Percentiles rank a stretch among this genome's conserved stretches.
These are phyloP conservation scores for Saccharomyces mikatae DNA, from an alignment of 805 yeast species.

Conservation along the genomic window DNA sequence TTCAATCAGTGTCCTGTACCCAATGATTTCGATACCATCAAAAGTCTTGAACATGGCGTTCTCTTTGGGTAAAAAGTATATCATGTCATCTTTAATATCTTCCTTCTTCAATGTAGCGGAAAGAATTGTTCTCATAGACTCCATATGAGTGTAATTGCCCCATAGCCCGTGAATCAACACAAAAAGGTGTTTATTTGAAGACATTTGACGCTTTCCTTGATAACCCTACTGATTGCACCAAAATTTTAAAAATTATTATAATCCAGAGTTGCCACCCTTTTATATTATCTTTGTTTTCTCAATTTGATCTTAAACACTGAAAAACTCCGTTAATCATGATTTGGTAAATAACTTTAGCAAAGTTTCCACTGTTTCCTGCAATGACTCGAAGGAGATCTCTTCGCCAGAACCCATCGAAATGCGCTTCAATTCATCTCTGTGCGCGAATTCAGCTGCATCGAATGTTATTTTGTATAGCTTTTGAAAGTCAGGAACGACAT, in stretches of 20 bases:
- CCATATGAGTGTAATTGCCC: conserved; percentile 58
- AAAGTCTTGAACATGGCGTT: conserved; percentile 70
- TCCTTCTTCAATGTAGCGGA: conserved; percentile 22
- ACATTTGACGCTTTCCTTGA: neutral
- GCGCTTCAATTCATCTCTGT: conserved; percentile 21
- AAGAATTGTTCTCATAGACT: conserved; percentile 39
- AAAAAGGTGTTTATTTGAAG: conserved; percentile 44
- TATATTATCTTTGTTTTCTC: neutral
- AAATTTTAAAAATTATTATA: neutral
- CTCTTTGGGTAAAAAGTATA: conserved; percentile 43
- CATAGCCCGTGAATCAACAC: conserved; percentile 74
- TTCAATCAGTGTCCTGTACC: conserved; percentile 63
- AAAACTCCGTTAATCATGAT: conserved; percentile 8
- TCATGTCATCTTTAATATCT: conserved; percentile 36
- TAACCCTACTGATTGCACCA: neutral
- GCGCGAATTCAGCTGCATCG: conserved; percentile 34
- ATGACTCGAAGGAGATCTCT: conserved; percentile 23
- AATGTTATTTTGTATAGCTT: conserved; percentile 32
- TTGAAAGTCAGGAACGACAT: conserved; percentile 25
- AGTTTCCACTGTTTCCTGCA: conserved; percentile 33
- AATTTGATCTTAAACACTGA: neutral
- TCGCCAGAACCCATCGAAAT: conserved; percentile 5
- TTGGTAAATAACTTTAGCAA: conserved; percentile 28
- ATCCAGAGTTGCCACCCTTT: neutral
- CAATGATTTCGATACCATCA: conserved; percentile 74